Evolutionary conservation across 1,284 basidiomycete species (phyloP).

Genomic region (Cerrena zonata): DNA sequence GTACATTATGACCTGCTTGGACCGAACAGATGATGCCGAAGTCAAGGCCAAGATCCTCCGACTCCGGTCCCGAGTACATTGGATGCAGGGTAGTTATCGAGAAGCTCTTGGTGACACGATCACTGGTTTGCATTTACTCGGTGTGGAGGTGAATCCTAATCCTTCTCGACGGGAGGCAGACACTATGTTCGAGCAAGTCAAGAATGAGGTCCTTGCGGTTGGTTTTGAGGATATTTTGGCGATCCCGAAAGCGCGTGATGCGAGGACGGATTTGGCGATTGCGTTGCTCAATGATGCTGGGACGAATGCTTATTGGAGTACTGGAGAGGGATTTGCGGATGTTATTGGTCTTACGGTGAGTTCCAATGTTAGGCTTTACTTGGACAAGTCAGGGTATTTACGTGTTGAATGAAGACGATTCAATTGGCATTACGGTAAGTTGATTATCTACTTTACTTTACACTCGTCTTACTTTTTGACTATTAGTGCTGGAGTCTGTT

Average conservation of each 20-base stretch:
- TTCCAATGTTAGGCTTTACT: too few species aligned
- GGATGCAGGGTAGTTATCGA: slow-evolving; percentile 49
- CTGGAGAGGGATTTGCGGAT: slow-evolving; percentile 50
- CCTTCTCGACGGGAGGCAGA: slow-evolving; percentile 52
- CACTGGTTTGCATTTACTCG: slow-evolving; percentile 54
- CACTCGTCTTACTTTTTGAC: neutral
- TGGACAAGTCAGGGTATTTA: slow-evolving; percentile 3
- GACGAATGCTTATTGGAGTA: slow-evolving; percentile 65
- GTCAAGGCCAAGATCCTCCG: slow-evolving; percentile 54
- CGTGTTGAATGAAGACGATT: slow-evolving; percentile 49
- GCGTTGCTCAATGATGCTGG: slow-evolving; percentile 63
- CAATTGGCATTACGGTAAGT: slow-evolving; percentile 54
- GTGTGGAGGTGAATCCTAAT: slow-evolving; percentile 50
- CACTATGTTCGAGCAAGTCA: slow-evolving; percentile 59
- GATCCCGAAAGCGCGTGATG: slow-evolving; percentile 55
- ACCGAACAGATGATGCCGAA: slow-evolving; percentile 42
- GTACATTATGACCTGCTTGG: slow-evolving; percentile 48
- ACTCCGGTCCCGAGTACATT: slow-evolving; percentile 56
- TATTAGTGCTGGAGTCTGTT: slow-evolving; percentile 55
- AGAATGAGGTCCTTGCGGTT: slow-evolving; percentile 61
- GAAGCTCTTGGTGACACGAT: slow-evolving; percentile 56
- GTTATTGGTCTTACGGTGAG: slow-evolving; percentile 60
- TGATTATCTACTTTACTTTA: neutral
- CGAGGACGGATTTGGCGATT: slow-evolving; percentile 54
- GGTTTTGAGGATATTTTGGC: slow-evolving; percentile 61